Evolutionary conservation across 805 yeast genomes (phyloP).

Genomic region (Suhomyces vadensis): DNA sequence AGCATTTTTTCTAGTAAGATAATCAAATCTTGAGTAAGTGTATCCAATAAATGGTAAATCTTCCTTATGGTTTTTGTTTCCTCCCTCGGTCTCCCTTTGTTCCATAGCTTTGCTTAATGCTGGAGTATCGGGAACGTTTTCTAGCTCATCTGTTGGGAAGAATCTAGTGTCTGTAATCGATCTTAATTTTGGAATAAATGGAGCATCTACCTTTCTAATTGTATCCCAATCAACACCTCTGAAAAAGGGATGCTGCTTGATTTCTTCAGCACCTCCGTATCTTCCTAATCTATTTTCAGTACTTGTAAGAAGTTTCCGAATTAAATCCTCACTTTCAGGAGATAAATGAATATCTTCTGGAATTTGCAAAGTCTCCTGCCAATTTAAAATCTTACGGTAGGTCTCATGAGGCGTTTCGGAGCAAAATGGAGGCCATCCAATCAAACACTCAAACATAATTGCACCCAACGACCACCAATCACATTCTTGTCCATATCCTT

Average conservation of each 20-base stretch:
- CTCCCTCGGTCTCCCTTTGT: slow-evolving; percentile 56
- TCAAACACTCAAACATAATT: slow-evolving; percentile 92
- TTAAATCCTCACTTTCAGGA: slow-evolving; percentile 85
- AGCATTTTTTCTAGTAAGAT: slow-evolving; percentile 76
- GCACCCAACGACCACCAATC: slow-evolving; percentile 99
- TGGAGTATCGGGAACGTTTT: slow-evolving; percentile 91
- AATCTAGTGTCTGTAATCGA: slow-evolving; percentile 94
- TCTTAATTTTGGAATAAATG: slow-evolving; percentile 87
- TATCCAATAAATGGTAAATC: slow-evolving; percentile 97
- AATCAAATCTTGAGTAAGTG: slow-evolving; percentile 93
- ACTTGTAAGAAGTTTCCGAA: slow-evolving; percentile 71
- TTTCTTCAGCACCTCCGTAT: slow-evolving; percentile 88
- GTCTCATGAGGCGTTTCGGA: slow-evolving; percentile 94
- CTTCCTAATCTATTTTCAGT: slow-evolving; percentile 83
- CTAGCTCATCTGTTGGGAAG: slow-evolving; percentile 97
- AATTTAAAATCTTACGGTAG: slow-evolving; percentile 83
- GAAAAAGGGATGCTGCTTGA: slow-evolving; percentile 88
- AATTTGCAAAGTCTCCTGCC: slow-evolving; percentile 84
- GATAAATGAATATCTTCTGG: slow-evolving; percentile 91
- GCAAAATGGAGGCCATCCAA: slow-evolving; percentile 98
- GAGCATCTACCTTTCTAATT: slow-evolving; percentile 85
- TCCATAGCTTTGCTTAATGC: slow-evolving; percentile 55
- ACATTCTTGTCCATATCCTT: slow-evolving; percentile 95
- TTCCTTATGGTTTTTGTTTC: slow-evolving; percentile 60
- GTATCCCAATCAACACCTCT: slow-evolving; percentile 95